Evolutionary conservation across 495 filamentous ascomycete species (phyloP), one percentile per base, ranked within the genome.

Genomic region (Lasiosphaeria ovina): DNA sequence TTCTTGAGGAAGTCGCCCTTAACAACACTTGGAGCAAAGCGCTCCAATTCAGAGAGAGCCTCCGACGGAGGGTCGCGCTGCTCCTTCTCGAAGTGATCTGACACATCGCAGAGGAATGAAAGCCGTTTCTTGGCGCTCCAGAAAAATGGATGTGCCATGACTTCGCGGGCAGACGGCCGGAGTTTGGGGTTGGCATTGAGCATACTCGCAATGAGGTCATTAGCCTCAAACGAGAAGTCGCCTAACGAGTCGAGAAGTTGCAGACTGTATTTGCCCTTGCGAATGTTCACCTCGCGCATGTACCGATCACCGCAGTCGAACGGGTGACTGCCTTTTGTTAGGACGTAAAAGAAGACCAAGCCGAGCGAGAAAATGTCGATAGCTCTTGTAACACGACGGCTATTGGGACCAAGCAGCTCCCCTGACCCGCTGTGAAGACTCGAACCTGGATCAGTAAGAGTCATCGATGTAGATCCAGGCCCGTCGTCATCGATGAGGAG

Each of bases 321-420:
- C 1, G 95, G 94, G 75, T 98, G 94, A n/a, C 79, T 79, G 44
- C 94, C 94, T 57, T 88, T 84, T 3, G 95, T 96, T 40, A 98
- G 81, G 55, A 98, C 92, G 66, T 97, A 98, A 74, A 91, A 97
- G 76, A 96, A 97, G 51, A 98, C 92, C 50, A 96, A 91, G 7
- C 94, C 94, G 34, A 98, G 81, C 3, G 92, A 94, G 76, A 98
- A 98, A 35, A 98, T 95, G 70, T 98, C 94, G 65, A 97, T 97
- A 31, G 94, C 89, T 5, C 93, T 86, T 33, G 95, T 98, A 33
- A 94, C 94, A 17, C 93, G 89, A 49, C 90, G 85, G 45, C 55
- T 58, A 14, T 59, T 58, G 14, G 64, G 34, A 3, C 61, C 59
- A 6, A 42, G 17, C 10, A 49, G 35, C 16, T 89, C 31, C 17